Conservation (phyloP, 257 asterid genomes). For the Scutellaria barbata region DNA sequence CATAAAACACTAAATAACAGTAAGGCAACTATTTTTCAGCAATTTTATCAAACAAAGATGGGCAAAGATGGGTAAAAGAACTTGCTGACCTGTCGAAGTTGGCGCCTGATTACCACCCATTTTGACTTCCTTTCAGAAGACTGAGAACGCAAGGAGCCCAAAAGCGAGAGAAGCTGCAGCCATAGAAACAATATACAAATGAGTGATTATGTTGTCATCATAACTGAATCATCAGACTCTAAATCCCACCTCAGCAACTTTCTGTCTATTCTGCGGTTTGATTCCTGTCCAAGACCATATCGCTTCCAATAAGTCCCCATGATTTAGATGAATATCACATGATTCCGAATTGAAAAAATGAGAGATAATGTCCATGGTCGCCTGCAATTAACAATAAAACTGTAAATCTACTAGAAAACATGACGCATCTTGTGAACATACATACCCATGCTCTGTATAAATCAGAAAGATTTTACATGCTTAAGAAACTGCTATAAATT, state of each 20-base stretch:
- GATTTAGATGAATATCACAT: constrained; percentile 90
- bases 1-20: constrained; percentile 3
- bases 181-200: constrained; percentile 27
- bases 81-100: constrained; percentile 84
- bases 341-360: constrained; percentile 68
- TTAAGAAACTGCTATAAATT: background rate
- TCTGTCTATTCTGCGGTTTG: constrained; percentile 74
- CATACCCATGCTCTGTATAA: constrained; percentile 8
- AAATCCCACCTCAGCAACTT: constrained; percentile 86
- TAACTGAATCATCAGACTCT: constrained; percentile 15
- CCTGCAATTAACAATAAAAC: constrained; percentile 48
- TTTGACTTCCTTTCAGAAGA: constrained; percentile 91
- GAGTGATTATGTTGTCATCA: constrained; percentile 23
- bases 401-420: constrained; percentile 19
- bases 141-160: constrained; percentile 94
- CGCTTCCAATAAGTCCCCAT: constrained; percentile 88
- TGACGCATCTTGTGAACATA: constrained; percentile 14
- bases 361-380: constrained; percentile 72
- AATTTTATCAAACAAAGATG: constrained; percentile 13
- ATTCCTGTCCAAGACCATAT: constrained; percentile 98
- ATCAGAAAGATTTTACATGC: background rate
- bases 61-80: constrained; percentile 8
- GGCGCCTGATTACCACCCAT: constrained; percentile 95
- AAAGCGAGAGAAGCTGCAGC: constrained; percentile 86
- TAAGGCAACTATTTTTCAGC: background rate